Evolutionary conservation across 129 eudicot genomes (phyloP), one percentile per base, ranked within the genome.

Genomic region (Helianthus tuberosus): DNA sequence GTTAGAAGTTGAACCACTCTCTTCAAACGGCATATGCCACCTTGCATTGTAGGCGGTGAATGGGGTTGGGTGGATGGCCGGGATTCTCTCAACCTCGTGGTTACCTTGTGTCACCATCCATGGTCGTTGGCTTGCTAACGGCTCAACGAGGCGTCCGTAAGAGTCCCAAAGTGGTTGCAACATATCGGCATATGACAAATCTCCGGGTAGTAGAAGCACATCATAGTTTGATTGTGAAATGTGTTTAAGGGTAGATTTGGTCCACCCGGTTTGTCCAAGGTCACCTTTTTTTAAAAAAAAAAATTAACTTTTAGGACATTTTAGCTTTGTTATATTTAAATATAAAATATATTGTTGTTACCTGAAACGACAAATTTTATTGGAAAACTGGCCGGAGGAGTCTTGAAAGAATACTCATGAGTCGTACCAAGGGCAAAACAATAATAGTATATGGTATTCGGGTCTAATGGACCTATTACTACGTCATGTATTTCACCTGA

Each of bases 101-200:
- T 92, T 92, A 53, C 97, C 97, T 69, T 86, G 91, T 27, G 97
- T 89, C 48, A 92, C 97, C 96, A 92, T 92, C 97, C 97, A 92
- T 0, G 97, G 93, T 16, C 96, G 73, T 20, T 79, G 76, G 82
- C 93, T 92, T 5, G 97, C 89, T 25, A 82, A 85, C 3, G 89
- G 91, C 82, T 86, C 82, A 11, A 92, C 89, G 27, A 92, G 27
- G 13, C 76, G 70, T 4, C 96, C 96, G 41, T 89, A 92, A 3
- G 93, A 83, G 86, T 92, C 97, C 97, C 97, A 92, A 0, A 53
- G 43, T 1, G 78, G 76, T 35, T 92, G 96, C 25, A 51, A 3
- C 6, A 16, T 35, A 36, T 92, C 93, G 0, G 97, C 97, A 38
- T 89, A 92, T 0, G 93, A 79, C 49, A 92, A 83, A 69, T 92